Base-by-base conservation (phyloP, 1,284 basidiomycete genomes). In the Heterobasidion annosum region DNA sequence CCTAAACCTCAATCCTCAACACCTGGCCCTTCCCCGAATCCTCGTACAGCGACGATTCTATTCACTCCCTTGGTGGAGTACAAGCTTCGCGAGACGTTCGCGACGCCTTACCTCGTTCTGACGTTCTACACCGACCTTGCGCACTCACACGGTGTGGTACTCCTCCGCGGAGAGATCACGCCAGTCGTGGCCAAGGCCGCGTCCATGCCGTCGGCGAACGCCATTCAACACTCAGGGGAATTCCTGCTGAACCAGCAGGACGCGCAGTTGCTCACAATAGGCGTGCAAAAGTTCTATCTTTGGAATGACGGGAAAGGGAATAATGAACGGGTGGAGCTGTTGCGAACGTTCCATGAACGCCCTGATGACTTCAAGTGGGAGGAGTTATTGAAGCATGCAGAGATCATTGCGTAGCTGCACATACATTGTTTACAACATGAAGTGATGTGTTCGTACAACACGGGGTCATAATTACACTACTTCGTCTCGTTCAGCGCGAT, bases 61-160 rank as follows among this genome's bases (percentile, higher is more conserved):
- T 97, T 97, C 73, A 96, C 96, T 0, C 91, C 96, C 3, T 76
- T 98, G 51, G 88, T 91, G 61, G 96, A 98, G 72, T 99, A 93
- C 80, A 97, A 98, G 71, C 73, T 85, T 55, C 84, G 90, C 34
- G 81, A 82, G 58, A 81, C 88, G 48, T 98, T 89, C 70, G 92
- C 96, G 2, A 94, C 93, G 40, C 95, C 96, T 0, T 88, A 91
- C 64, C 77, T 99, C 32, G 89, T 92, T 37, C 67, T 98, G 49
- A 97, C 96, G 6, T 84, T 93, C 68, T 98, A 98, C 70, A 89
- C 95, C 43, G 96, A 99, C 65, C 72, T 99, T 7, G 81, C 85
- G 1, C 67, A 77, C 32, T 85, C 85, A 6, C 95, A 98, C 67
- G 85, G 82, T 13, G 67, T 90, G 45, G 92, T 98, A 0, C 79